Base-by-base conservation (phyloP, 192 early-diverging fungal genomes). In the Backusella psychrophila region DNA sequence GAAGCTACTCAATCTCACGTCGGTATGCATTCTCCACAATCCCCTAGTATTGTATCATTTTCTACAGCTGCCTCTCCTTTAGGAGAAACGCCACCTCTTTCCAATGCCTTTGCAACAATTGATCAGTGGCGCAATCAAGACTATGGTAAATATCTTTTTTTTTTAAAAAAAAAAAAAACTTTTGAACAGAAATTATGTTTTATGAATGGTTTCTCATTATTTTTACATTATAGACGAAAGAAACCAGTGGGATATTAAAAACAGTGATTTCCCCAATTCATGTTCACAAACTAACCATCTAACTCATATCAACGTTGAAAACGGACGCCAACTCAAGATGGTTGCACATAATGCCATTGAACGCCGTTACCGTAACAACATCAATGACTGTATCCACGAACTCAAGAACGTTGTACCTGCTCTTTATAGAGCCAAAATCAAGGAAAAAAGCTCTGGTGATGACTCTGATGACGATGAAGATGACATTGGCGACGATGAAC, bases 341-440 rank as follows among this genome's bases (percentile, higher is more conserved):
- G 93, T 95, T 19, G 93, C 96, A 0, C 96, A 98, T 80, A 98
- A 96, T 75, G 95, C 94, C 2, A 98, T 97, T 36, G 96, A 98
- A 81, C 89, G 93, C 33, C 88, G 94, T 56, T 97, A 98, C 81
- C 89, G 96, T 75, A 96, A 96, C 85, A 98, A 98, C 85, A 94
- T 98, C 75, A 97, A 98, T 86, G 93, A 96, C 77, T 90, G 96
- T 44, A 97, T 98, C 53, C 80, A 90, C 49, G 94, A 98, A 35
- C 87, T 98, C 15, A 91, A 92, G 71, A 88, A 89, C 66, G 89
- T 92, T 0, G 93, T 98, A 9, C 96, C 96, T 0, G 94, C 95
- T 0, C 85, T 98, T 42, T 88, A 87, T 46, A 82, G 87, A 39
- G 78, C 74, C 21, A 87, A 84, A 56, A 83, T 84, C 68, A 33